Base-by-base conservation (phyloP, 495 filamentous ascomycete species). In the Aspergillus indologenus region DNA sequence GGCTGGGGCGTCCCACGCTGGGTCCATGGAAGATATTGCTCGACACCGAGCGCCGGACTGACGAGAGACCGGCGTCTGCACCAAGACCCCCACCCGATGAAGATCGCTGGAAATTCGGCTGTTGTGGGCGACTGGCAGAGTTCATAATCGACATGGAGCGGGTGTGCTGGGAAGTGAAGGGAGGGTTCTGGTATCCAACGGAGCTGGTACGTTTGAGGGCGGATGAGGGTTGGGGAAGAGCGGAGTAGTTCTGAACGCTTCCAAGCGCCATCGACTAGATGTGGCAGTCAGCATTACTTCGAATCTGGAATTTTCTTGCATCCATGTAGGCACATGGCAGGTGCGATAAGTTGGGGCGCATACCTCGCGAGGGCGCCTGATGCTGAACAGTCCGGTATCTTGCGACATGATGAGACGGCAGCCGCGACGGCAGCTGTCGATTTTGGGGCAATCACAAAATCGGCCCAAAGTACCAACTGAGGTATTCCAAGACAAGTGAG, bases 121-220 rank as follows among this genome's bases (percentile, higher is more conserved):
- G 91, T 66, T 84, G 89, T 19, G 90, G 91, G 58, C 92, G 85
- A 56, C 90, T 89, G 29, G 95, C 84, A 57, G 94, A 96, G 75
- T 92, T 90, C 54, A 91, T 82, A 60, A 91, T 87, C 56, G 89
- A 91, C 57, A 90, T 91, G 47, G 90, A 90, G 62, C 92, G 90
- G 54, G 79, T 84, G 71, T 92, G 85, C 70, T 85, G 85, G 40
- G 83, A 79, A n/a, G 85, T 83, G 71, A 81, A 85, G 40, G 81
- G 81, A 44, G 81, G 75, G 66, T 85, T 86, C 67, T 86, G 83
- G 62, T 81, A 75, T 61, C 85, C 85, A 48, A 87, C 87, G n/a
- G 90, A 92, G 64, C 85, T 96, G 8, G 90, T 90, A 69, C 94
- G 90, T 75, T 97, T 97, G 79, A 98, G 82, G 22, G 94, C 90